Percentiles rank a stretch among this genome's conserved stretches.
Evolutionary conservation across 2,329 filamentous ascomycete genomes (phyloP).

Genomic region (Aspergillus calidoustus): DNA sequence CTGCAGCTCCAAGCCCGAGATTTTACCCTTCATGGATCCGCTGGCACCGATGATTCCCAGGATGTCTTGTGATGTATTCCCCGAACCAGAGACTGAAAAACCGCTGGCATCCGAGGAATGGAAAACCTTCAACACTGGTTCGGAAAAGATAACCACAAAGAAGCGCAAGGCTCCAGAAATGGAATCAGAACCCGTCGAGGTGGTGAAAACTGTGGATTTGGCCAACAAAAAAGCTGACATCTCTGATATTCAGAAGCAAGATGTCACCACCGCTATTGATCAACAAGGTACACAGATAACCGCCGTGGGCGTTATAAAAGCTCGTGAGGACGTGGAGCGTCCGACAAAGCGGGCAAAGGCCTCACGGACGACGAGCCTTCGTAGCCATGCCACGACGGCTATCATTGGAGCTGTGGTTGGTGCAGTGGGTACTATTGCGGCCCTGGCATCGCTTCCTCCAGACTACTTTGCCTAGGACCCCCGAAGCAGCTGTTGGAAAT

Average conservation of each 20-base stretch:
- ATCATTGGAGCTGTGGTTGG: conserved; percentile 47
- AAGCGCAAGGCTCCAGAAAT: conserved; percentile 41
- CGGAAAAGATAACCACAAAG: neutral
- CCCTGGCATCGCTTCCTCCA: conserved; percentile 47
- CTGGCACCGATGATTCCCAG: conserved; percentile 13
- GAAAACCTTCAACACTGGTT: neutral
- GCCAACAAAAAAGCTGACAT: conserved; percentile 16
- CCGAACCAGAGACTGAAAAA: neutral
- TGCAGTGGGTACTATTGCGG: conserved; percentile 46
- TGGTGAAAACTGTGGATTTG: neutral
- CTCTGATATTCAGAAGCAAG: conserved; percentile 34
- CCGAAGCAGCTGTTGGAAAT: neutral
- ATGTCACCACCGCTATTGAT: conserved; percentile 18
- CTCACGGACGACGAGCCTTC: conserved; percentile 27
- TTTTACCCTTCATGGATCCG: conserved; percentile 11
- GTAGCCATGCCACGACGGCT: conserved; percentile 46
- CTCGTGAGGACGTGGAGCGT: conserved; percentile 25
- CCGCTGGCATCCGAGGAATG: neutral
- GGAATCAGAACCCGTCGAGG: conserved; percentile 19
- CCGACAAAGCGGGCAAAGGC: conserved; percentile 36
- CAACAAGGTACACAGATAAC: conserved; percentile 11
- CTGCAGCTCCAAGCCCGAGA: neutral
- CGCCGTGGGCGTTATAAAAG: conserved; percentile 11
- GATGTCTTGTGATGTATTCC: conserved; percentile 1
- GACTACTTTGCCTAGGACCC: conserved; percentile 45